phyloP scores from a whole-genome alignment of 495 filamentous ascomycete species.

The Aspergillus baeticus region DNA sequence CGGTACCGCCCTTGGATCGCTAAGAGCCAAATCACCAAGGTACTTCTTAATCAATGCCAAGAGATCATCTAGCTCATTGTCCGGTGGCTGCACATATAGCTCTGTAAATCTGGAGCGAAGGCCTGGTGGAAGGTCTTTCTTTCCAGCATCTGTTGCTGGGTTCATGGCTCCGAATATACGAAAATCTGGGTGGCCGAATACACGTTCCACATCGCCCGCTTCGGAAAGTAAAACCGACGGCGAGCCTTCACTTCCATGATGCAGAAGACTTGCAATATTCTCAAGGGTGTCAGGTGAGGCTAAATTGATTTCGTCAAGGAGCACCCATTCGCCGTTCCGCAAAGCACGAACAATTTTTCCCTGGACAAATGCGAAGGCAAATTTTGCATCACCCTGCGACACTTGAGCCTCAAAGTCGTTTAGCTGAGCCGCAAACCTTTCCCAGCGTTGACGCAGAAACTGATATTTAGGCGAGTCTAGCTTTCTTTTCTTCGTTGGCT shows the following conservation, averaged over 20 bases:
- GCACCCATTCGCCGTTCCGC: slow-evolving; percentile 93
- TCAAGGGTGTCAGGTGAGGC: slow-evolving; percentile 93
- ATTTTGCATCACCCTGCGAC: slow-evolving; percentile 71
- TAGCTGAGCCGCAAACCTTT: slow-evolving; percentile 72
- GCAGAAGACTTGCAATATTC: slow-evolving; percentile 83
- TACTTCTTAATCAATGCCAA: slow-evolving; percentile 83
- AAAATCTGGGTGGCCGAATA: slow-evolving; percentile 89
- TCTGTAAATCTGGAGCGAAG: slow-evolving; percentile 89
- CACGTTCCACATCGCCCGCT: slow-evolving; percentile 83
- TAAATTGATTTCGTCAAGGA: slow-evolving; percentile 97
- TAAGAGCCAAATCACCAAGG: slow-evolving; percentile 64
- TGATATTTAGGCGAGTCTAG: slow-evolving; percentile 67
- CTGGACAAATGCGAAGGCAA: slow-evolving; percentile 94
- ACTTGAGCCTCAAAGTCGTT: slow-evolving; percentile 79
- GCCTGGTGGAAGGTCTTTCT: slow-evolving; percentile 85
- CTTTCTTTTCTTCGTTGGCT: slow-evolving; percentile 79
- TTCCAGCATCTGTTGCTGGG: slow-evolving; percentile 94
- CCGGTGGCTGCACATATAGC: slow-evolving; percentile 85
- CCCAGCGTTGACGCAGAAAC: slow-evolving; percentile 73
- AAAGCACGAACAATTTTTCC: slow-evolving; percentile 90
- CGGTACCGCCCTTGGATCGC: slow-evolving; percentile 62
- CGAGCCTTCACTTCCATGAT: slow-evolving; percentile 58
- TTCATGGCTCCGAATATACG: slow-evolving; percentile 99
- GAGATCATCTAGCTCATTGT: slow-evolving; percentile 79
- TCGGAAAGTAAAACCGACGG: slow-evolving; percentile 89